Conservation (phyloP, 2,329 filamentous ascomycete species). For the Fusarium sp. region DNA sequence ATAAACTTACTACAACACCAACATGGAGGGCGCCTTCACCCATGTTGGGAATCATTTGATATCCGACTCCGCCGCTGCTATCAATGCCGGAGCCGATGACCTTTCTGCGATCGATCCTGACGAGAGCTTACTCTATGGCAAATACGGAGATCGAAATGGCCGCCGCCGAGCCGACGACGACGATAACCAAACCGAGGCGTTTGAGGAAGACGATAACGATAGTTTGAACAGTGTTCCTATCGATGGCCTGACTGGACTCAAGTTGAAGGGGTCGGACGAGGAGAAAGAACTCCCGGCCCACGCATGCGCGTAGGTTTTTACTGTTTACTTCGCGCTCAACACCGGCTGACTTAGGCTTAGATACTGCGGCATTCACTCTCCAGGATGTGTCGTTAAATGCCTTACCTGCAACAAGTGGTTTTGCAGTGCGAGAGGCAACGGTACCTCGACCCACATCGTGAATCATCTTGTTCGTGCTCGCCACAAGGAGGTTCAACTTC, state of each 20-base stretch:
- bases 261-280: conserved; percentile 71
- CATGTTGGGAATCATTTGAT: conserved; percentile 88
- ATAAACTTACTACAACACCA: conserved; percentile 44
- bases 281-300: conserved; percentile 92
- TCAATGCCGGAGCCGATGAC: conserved; percentile 86
- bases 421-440: conserved; percentile 96
- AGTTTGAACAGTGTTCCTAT: conserved; percentile 83
- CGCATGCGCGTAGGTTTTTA: conserved; percentile 87
- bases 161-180: conserved; percentile 85
- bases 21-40: conserved; percentile 89
- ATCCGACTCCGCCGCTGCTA: conserved; percentile 84
- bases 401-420: conserved; percentile 98
- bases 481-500: conserved; percentile 98
- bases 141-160: conserved; percentile 69
- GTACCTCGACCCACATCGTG: conserved; percentile 96
- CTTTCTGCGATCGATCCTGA: conserved; percentile 78
- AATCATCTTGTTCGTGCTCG: conserved; percentile 97
- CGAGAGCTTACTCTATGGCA: conserved; percentile 81
- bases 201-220: conserved; percentile 83
- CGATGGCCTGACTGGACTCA: conserved; percentile 76
- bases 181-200: conserved; percentile 85
- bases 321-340: conserved; percentile 10
- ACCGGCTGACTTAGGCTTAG: conserved; percentile 58
- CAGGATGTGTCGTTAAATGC: conserved; percentile 95
- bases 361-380: conserved; percentile 97